These are phyloP conservation scores for Fusarium napiforme DNA, from an alignment of 2,329 filamentous ascomycete species.

Conservation along the genomic window DNA sequence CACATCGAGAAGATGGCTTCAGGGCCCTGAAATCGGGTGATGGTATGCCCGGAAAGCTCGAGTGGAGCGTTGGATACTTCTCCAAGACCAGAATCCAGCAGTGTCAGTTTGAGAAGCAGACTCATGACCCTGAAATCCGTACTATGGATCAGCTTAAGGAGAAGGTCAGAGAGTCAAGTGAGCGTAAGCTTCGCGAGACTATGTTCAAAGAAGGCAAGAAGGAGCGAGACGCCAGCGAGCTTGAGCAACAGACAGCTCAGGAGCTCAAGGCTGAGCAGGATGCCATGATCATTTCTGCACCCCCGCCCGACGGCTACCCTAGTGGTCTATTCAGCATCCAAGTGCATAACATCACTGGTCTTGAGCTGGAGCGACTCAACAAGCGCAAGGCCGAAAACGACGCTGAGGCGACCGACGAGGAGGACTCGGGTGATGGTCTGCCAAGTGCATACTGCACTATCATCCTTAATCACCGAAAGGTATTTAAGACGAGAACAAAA, in stretches of 20 bases:
- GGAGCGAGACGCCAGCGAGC: conserved; percentile 67
- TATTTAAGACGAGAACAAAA: conserved; percentile 78
- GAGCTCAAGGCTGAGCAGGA: conserved; percentile 71
- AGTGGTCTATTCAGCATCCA: conserved; percentile 77
- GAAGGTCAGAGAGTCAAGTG: conserved; percentile 64
- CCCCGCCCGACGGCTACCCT: conserved; percentile 69
- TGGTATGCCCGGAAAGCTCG: conserved; percentile 74
- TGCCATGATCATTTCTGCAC: conserved; percentile 74
- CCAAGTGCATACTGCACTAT: conserved; percentile 79
- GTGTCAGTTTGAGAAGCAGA: conserved; percentile 70
- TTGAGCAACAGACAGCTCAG: conserved; percentile 74
- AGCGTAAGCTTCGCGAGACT: conserved; percentile 74
- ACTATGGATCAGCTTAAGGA: conserved; percentile 68
- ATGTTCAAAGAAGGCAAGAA: conserved; percentile 55
- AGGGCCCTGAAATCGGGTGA: conserved; percentile 72
- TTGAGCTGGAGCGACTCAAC: conserved; percentile 70
- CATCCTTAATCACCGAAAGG: conserved; percentile 77
- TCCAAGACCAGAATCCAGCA: conserved; percentile 72
- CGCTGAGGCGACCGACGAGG: conserved; percentile 62
- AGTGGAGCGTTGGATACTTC: conserved; percentile 79
- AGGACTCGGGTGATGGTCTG: conserved; percentile 71
- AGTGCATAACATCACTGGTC: conserved; percentile 77
- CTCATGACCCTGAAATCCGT: conserved; percentile 66
- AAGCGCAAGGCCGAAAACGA: conserved; percentile 62
- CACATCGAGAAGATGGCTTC: conserved; percentile 72